phyloP scores from a whole-genome alignment of 805 yeast species.

The Suhomyces xylopsoci region DNA sequence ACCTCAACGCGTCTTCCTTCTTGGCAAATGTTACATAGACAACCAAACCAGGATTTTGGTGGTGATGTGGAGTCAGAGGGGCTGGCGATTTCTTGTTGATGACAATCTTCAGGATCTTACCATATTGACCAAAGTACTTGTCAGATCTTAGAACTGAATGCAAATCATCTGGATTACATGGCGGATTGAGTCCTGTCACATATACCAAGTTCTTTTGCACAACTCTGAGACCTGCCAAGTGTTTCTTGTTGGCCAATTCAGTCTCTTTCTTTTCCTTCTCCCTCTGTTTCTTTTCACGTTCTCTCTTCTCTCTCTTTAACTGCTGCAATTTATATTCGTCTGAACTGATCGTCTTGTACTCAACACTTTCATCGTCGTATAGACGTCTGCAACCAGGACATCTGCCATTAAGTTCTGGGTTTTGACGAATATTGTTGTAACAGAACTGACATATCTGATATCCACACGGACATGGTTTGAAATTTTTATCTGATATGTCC shows the following conservation, averaged over 20 bases:
- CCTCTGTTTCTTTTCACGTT: constrained; percentile 74
- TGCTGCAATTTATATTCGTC: constrained; percentile 88
- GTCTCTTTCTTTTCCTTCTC: constrained; percentile 92
- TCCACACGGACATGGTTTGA: constrained; percentile 99
- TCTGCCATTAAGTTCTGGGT: constrained; percentile 91
- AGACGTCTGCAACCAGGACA: constrained; percentile 97
- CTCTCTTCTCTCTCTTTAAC: constrained; percentile 73
- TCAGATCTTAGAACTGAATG: constrained; percentile 82
- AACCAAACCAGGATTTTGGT: constrained; percentile 75
- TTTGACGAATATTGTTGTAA: constrained; percentile 91
- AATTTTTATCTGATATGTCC: constrained; percentile 94
- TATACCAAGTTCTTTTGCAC: constrained; percentile 96
- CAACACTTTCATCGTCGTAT: constrained; percentile 90
- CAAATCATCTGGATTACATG: constrained; percentile 76
- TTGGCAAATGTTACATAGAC: constrained; percentile 91
- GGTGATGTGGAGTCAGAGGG: constrained; percentile 29
- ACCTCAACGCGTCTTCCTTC: constrained; percentile 92
- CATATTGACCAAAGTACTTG: constrained; percentile 97
- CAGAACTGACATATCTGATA: constrained; percentile 98
- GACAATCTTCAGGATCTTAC: constrained; percentile 90
- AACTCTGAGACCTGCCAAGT: constrained; percentile 95
- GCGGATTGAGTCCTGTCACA: constrained; percentile 91
- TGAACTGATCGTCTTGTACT: constrained; percentile 74
- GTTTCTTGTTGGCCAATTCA: constrained; percentile 80
- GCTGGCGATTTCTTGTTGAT: constrained; percentile 73